Base-by-base conservation (phyloP, 441 rosid species). In the Adansonia rubrostipa region DNA sequence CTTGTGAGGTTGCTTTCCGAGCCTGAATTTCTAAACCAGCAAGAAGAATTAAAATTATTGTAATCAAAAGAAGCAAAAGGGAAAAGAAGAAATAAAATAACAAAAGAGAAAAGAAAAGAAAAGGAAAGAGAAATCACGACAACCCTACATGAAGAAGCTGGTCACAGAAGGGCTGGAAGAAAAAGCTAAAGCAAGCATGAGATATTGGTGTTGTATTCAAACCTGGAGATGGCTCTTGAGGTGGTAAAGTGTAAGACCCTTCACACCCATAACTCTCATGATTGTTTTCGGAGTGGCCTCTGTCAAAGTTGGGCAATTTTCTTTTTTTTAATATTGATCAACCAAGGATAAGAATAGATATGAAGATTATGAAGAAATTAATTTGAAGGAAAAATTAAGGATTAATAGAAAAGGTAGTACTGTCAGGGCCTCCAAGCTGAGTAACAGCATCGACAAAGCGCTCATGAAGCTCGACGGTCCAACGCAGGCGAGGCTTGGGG, bases 221-320 rank as follows among this genome's bases (percentile, higher is more conserved):
- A 96, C 99, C 98, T 96, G 99, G 84, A 96, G 99, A 86, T 96
- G 99, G 85, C 99, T 96, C 91, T 96, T 96, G 85, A 96, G 97
- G 87, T 96, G 99, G 89, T 96, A 96, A 86, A 96, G 99, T 63
- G 99, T 96, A 82, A 96, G 99, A 56, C 99, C 99, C 96, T 96
- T 96, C 84, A 96, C 99, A 80, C 99, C 99, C 99, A 96, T 96
- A 76, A 92, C 99, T 81, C 99, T 94, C 99, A 94, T 94, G 85
- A 96, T 96, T 14, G 99, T 96, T 87, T 96, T 96, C 36, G 99
- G 99, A 13, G 99, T 96, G 13, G 99, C 99, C 89, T 96, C 99
- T 96, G 83, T 78, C 79, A 78, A 69, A 15, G 17, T 20, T 4
- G 28, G 47, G 47, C 9, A 15, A 76, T 28, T 28, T 28, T 28